These are phyloP conservation scores for Piromyces sp. DNA, from an alignment of 192 early-diverging fungal genomes.

Conservation along the genomic window DNA sequence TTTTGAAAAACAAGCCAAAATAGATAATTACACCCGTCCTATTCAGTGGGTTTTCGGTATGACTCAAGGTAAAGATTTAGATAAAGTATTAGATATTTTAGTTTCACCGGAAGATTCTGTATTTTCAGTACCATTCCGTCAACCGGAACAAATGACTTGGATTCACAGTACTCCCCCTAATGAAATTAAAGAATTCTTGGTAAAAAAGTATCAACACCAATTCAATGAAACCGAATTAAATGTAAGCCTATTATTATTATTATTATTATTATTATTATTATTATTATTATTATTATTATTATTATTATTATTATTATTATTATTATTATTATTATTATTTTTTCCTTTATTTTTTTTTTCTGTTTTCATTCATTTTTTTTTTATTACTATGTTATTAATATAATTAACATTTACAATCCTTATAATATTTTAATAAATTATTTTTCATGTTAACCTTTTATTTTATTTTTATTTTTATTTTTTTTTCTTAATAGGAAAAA, in stretches of 20 bases:
- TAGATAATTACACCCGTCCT: background rate
- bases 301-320: too few relatives aligned
- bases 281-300: too few relatives aligned
- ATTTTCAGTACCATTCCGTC: conserved; percentile 49
- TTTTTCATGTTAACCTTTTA: too few relatives aligned
- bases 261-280: too few relatives aligned
- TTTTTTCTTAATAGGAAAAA: background rate
- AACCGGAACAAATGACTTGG: conserved; percentile 80
- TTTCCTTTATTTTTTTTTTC: too few relatives aligned
- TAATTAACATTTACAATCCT: too few relatives aligned
- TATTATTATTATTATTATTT: too few relatives aligned
- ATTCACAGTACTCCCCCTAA: conserved; percentile 28
- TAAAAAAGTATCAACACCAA: conserved; percentile 11
- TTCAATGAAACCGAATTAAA: background rate
- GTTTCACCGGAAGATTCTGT: conserved; percentile 39
- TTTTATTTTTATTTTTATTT: too few relatives aligned
- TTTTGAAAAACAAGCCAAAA: background rate
- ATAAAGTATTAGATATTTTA: conserved; percentile 36
- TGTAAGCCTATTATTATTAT: too few relatives aligned
- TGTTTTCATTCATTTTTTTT: too few relatives aligned
- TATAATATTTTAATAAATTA: too few relatives aligned
- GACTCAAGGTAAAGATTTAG: conserved; percentile 48
- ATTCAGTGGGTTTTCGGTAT: conserved; percentile 65
- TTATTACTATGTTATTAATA: too few relatives aligned
- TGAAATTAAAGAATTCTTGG: background rate